phyloP scores from a whole-genome alignment of 495 filamentous ascomycete genomes.

The Penicillium simplicissimum region DNA sequence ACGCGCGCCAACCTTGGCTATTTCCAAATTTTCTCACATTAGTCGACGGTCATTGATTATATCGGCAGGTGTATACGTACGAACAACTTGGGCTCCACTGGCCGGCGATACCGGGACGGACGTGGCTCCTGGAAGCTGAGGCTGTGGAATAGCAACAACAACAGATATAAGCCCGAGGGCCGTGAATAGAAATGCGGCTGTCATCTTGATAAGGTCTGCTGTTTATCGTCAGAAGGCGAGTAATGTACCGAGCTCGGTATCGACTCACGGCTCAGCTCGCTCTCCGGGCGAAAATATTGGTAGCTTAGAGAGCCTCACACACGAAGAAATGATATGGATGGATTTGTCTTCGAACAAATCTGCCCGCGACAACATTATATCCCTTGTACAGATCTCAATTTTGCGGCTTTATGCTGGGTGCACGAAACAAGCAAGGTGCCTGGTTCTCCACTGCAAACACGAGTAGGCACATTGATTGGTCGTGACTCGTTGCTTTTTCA shows the following conservation, averaged over 20 bases:
- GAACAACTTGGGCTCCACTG: constrained; percentile 5
- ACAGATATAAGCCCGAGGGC: neutral
- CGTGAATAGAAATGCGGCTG: neutral
- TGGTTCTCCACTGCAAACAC: neutral
- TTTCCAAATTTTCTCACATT: neutral
- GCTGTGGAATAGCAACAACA: neutral
- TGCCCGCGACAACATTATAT: neutral
- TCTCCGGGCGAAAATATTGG: neutral
- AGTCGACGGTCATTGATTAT: neutral
- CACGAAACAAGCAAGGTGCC: neutral
- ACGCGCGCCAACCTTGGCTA: neutral
- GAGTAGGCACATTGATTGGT: neutral
- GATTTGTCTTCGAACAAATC: no score
- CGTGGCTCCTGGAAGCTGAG: constrained; percentile 2
- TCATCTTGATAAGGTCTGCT: neutral
- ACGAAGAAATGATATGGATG: neutral
- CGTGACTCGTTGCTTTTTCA: neutral
- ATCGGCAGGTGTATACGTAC: neutral
- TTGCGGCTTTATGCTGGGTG: neutral
- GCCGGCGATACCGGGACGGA: neutral
- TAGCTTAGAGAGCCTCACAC: neutral
- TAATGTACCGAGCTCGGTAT: neutral
- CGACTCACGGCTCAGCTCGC: no score
- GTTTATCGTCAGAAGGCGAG: neutral
- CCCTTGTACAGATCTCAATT: neutral